These are phyloP conservation scores for Echites panduratus DNA, from an alignment of 257 asterid species.

Conservation along the genomic window DNA sequence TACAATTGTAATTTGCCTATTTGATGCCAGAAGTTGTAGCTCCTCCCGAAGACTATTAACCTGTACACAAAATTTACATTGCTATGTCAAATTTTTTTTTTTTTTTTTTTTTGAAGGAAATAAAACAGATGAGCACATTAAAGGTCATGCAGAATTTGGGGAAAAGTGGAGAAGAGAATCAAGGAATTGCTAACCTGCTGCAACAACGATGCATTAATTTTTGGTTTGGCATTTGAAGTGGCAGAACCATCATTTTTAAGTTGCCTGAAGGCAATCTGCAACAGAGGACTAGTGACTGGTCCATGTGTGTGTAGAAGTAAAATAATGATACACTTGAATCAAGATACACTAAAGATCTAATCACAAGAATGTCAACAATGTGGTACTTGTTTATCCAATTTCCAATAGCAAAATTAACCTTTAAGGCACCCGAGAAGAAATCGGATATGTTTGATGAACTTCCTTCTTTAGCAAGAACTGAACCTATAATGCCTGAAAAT, in stretches of 20 bases:
- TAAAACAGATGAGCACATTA: not conserved
- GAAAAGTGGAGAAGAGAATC: not conserved
- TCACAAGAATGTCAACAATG: constrained; percentile 6
- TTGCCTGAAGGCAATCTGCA: constrained; percentile 53
- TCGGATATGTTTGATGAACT: constrained; percentile 47
- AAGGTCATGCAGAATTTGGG: not conserved
- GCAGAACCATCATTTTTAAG: constrained; percentile 54
- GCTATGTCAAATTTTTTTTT: constrained; percentile 3
- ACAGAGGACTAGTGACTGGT: constrained; percentile 1
- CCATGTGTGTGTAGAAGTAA: not conserved
- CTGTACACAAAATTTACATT: constrained; percentile 31
- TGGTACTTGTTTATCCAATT: not conserved
- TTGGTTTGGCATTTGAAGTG: constrained; percentile 49
- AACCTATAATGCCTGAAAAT: constrained; percentile 68
- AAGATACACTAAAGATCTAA: constrained; percentile 14
- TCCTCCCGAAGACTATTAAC: constrained; percentile 73
- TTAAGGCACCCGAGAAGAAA: constrained; percentile 61
- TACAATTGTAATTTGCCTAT: constrained; percentile 62
- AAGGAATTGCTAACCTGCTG: constrained; percentile 54
- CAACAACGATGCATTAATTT: constrained; percentile 51
- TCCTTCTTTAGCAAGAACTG: constrained; percentile 78
- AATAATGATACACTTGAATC: constrained; percentile 1
- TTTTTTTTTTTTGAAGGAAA: not conserved
- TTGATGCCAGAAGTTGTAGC: constrained; percentile 60
- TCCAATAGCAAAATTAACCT: constrained; percentile 39